phyloP scores from a whole-genome alignment of 2,329 filamentous ascomycete species.

The Verticillium zaregamsianum region DNA sequence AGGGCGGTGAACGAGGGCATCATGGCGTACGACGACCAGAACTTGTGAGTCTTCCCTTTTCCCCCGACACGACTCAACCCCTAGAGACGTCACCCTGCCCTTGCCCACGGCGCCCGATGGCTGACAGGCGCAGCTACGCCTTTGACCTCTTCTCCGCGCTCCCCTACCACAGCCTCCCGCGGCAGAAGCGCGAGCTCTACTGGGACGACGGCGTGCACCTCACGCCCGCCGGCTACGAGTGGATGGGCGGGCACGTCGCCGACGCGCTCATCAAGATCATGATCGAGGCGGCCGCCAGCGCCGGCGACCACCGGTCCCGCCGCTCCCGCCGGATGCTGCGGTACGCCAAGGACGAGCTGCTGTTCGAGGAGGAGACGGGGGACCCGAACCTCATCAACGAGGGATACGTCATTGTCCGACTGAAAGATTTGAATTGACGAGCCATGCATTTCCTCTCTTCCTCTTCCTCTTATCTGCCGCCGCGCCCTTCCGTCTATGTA shows the following conservation, averaged over 20 bases:
- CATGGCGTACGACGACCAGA: constrained; percentile 37
- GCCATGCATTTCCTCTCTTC: constrained; percentile 7
- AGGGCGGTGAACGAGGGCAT: constrained; percentile 50
- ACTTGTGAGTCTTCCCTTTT: constrained; percentile 42
- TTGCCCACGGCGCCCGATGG: neutral
- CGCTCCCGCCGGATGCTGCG: constrained; percentile 21
- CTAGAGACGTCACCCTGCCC: no score
- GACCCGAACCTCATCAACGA: constrained; percentile 40
- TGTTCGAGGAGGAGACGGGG: constrained; percentile 46
- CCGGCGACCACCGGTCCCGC: constrained; percentile 2
- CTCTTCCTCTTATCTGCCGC: neutral
- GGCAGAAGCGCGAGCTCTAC: constrained; percentile 40
- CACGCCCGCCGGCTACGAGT: constrained; percentile 53
- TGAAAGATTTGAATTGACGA: constrained; percentile 44
- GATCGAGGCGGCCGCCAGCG: constrained; percentile 12
- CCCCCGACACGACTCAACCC: no score
- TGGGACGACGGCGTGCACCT: constrained; percentile 63
- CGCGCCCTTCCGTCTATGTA: neutral
- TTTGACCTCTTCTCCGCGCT: constrained; percentile 53
- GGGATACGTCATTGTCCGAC: constrained; percentile 51
- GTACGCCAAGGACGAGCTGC: constrained; percentile 31
- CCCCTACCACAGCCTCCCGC: constrained; percentile 47
- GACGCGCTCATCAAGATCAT: constrained; percentile 46
- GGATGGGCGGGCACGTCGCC: constrained; percentile 56
- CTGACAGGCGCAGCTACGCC: constrained; percentile 35